These are phyloP conservation scores for Dalbergia oliveri DNA, from an alignment of 306 rosid genomes.

Conservation along the genomic window DNA sequence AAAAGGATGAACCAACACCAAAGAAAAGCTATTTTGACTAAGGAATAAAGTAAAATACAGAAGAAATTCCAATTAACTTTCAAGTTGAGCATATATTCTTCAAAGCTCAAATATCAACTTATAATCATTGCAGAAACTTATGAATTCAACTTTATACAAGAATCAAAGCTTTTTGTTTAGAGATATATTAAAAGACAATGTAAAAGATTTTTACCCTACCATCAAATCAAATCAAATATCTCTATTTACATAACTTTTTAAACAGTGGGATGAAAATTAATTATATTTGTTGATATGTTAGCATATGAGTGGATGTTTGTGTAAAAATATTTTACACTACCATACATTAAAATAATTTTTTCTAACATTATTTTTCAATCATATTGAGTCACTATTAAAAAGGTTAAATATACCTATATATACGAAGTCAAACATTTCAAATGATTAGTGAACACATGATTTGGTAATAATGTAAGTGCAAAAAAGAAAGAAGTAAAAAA, in stretches of 20 bases:
- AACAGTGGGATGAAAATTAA: too few relatives aligned
- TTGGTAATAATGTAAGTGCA: too few relatives aligned
- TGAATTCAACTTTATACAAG: background rate
- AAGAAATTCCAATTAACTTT: conserved; percentile 22
- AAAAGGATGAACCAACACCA: conserved; percentile 10
- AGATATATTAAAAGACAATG: too few relatives aligned
- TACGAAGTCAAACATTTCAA: background rate
- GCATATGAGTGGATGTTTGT: too few relatives aligned
- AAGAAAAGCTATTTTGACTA: conserved; percentile 36
- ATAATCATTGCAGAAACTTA: conserved; percentile 11
- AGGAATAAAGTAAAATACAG: background rate
- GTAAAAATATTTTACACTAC: too few relatives aligned
- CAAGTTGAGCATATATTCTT: conserved; percentile 37
- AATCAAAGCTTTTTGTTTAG: too few relatives aligned
- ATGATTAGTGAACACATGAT: background rate
- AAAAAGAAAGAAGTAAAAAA: too few relatives aligned
- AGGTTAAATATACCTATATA: background rate
- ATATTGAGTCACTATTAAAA: background rate
- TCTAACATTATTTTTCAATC: background rate
- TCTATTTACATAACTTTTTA: too few relatives aligned
- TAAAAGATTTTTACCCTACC: too few relatives aligned
- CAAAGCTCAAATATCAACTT: conserved; percentile 19
- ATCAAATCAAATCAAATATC: too few relatives aligned
- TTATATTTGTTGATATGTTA: too few relatives aligned
- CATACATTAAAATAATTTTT: too few relatives aligned